Evolutionary conservation across 257 asterid species (phyloP).

Genomic region (Solanum sparsipilum): DNA sequence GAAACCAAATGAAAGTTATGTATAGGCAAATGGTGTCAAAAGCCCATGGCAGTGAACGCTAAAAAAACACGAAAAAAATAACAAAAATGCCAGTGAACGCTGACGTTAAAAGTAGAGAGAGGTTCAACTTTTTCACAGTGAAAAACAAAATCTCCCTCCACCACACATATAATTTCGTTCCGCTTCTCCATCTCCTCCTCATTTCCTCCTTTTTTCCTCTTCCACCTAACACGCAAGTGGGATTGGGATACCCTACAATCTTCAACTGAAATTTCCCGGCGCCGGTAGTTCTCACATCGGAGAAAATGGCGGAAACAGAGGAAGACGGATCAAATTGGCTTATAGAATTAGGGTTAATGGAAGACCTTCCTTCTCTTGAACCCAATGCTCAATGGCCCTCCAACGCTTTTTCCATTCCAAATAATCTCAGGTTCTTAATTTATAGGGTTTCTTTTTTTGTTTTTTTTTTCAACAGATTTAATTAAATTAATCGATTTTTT

Average conservation of each 20-base stretch:
- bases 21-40: not conserved
- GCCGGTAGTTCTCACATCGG: not conserved
- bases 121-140: not conserved
- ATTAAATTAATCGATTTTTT: not conserved
- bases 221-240: not conserved
- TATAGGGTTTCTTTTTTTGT: not conserved
- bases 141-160: not conserved
- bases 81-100: not conserved
- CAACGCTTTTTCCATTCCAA: conserved; percentile 11
- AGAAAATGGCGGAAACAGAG: conserved; percentile 28
- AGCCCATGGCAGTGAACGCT: not conserved
- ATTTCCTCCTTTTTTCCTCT: not conserved
- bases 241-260: not conserved
- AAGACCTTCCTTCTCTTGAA: conserved; percentile 26
- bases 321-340: conserved; percentile 31
- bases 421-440: conserved; percentile 20
- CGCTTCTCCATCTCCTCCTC: not conserved
- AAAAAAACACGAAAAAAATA: too few species aligned
- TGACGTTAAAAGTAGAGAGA: not conserved
- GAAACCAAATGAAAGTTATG: too few species aligned
- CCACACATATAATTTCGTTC: not conserved
- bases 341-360: conserved; percentile 33
- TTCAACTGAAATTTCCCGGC: not conserved
- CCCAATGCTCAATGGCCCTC: conserved; percentile 23
- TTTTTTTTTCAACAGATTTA: not conserved